Evolutionary conservation across 2,329 filamentous ascomycete genomes (phyloP), one percentile per base, ranked within the genome.

Genomic region (Incumbomyces lentus): DNA sequence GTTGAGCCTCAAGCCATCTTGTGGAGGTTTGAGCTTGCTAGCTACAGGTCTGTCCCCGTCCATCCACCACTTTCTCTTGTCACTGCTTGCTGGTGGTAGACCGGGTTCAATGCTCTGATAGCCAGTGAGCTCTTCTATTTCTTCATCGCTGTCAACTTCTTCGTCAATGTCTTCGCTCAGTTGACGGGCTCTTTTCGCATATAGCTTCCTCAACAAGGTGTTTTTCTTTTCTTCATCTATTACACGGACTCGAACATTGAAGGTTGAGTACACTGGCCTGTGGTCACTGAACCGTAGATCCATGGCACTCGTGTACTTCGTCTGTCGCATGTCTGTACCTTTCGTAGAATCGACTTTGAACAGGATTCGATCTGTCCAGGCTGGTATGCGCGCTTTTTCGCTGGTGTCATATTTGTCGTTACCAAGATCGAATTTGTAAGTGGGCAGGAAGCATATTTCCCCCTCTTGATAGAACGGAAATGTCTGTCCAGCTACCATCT

Each of bases 301-400:
- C 8, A 89, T 88, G 2, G 89, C 88, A 44, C 78, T 82, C 58
- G 86, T 78, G 64, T 98, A 98, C 29, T 84, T 76, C 10, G 84
- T 71, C 62, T 96, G 92, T 35, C 81, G 80, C 31, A 98, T 74
- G 55, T 87, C 89, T 49, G 77, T 70, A 6, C 92, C 92, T 16
- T 49, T 54, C 33, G 52, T 48, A 16, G 39, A 29, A 46, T 54
- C 55, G 42, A 57, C 49, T 40, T 89, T 93, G 49, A 86, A 82
- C 7, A 98, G 69, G 38, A 98, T 84, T 32, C 92, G 84, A 64
- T 98, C 92, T 50, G 89, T 95, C 92, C 92, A 98, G 1, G 92
- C 92, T 2, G 92, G 92, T 52, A 96, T 95, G 13, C 92, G 82
- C 46, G 83, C 81, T 64, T 98, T 98, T 68, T 71, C 86, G 76